Evolutionary conservation across 1,139 yeast species (phyloP), one percentile per base, ranked within the genome.

Genomic region (Yamadazyma atlantica): DNA sequence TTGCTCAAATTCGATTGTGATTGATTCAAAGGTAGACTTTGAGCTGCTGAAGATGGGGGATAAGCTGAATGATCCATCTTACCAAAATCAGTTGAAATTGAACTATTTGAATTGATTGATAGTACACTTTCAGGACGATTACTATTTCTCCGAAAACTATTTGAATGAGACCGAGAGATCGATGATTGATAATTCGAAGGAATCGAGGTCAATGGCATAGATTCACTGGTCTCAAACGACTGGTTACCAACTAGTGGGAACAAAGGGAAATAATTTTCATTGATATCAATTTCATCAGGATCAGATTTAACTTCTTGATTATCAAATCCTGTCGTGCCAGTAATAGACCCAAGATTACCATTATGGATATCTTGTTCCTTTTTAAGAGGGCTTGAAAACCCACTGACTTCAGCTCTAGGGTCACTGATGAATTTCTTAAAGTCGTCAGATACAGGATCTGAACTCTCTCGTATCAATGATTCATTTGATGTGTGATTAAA

Each of bases 181-280:
- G 42, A 33, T 4, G 34, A 12, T 17, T 33, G 40, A 10, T 33
- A 29, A 21, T 32, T 26, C 5, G 32, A 28, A 4, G 65, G 63
- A 8, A 62, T 42, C 5, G 62, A 54, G 61, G 61, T 64, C 36
- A 69, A 54, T 4, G 75, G 75, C 39, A 64, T 60, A 33, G 65
- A 57, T 35, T 58, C 59, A 44, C 57, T 65, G 36, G 55, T 56
- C 29, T 69, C 73, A 44, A 70, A 69, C 35, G 72, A 67, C 34
- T 58, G 58, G 24, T 65, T 63, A 2, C 80, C 81, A 31, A 75
- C 73, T 38, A 76, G 57, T 0, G 81, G 80, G 40, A 73, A 75
- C 22, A 76, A 58, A 2, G 82, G 82, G 46, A 75, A 75, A 61
- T 70, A 63, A 23, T 57, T 54, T 33, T 63, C 59, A 23, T 22